These are phyloP conservation scores for Lonicera japonica DNA, from an alignment of 129 eudicot species.

Conservation along the genomic window DNA sequence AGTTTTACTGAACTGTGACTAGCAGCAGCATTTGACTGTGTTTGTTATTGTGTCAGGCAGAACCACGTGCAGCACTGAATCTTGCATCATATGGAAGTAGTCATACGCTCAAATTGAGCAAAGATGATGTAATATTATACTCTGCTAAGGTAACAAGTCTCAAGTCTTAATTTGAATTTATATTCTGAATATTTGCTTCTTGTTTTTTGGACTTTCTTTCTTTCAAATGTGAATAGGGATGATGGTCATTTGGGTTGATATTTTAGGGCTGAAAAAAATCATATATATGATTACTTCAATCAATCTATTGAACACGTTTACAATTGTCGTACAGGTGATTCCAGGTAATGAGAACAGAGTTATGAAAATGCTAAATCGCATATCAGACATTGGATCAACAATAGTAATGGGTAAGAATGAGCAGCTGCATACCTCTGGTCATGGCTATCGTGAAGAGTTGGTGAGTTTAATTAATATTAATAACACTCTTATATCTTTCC, in stretches of 20 bases:
- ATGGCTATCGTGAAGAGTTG: conserved; percentile 87
- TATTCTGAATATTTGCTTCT: no score
- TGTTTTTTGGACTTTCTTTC: no score
- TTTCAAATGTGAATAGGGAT: background rate
- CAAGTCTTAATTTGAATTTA: background rate
- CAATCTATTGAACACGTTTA: no score
- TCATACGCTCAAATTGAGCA: conserved; percentile 86
- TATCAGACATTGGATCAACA: conserved; percentile 85
- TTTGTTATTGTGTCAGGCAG: conserved; percentile 83
- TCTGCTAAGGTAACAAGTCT: conserved; percentile 79
- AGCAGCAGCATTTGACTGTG: conserved; percentile 14
- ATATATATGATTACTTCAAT: no score
- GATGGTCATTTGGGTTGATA: no score
- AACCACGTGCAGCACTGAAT: conserved; percentile 97
- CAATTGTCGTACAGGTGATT: conserved; percentile 53
- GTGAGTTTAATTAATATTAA: conserved; percentile 29
- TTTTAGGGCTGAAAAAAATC: no score
- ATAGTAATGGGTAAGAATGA: conserved; percentile 94
- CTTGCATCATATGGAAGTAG: conserved; percentile 98
- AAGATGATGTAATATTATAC: conserved; percentile 83
- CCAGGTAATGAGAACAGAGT: conserved; percentile 96
- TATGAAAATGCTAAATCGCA: conserved; percentile 91
- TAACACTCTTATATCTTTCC: background rate
- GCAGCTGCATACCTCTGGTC: conserved; percentile 93
- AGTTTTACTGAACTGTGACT: conserved; percentile 2